Base-by-base conservation (phyloP, 2,329 filamentous ascomycete species). In the Penicillium sclerotiorum region DNA sequence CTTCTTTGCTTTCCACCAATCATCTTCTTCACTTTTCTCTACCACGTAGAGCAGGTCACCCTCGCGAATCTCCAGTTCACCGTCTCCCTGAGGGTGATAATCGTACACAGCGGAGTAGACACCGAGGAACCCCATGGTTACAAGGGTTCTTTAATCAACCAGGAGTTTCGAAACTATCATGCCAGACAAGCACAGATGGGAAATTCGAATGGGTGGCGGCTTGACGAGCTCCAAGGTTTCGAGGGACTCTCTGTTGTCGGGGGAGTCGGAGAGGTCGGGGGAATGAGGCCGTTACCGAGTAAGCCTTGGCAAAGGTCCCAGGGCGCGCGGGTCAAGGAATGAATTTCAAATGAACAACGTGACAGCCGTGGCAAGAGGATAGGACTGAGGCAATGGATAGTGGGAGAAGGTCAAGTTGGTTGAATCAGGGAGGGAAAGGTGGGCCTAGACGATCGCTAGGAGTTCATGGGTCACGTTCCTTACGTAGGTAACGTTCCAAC, bases 1-100 rank as follows among this genome's bases (percentile, higher is more conserved):
- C 80, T 95, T 96, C 79, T 95, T 96, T 40, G 89, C 90, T 72
- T 87, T 94, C 94, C 94, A 97, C 94, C 94, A 97, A 68, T 90
- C 85, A 70, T 88, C 87, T 13, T 89, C 85, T 43, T 75, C 70
- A 57, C 84, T 88, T 76, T 95, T 95, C 64, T 95, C 90, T 49
- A 95, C 75, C 50, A 96, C 80, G 72, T 92, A 96, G 52, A 97
- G 83, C 56, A 96, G 70, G 73, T 96, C 93, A 51, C 91, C 91
- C 66, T 96, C 92, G 48, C 76, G 78, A 63, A 97, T 88, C 57
- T 86, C 81, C 53, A 97, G 81, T 81, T 97, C 93, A 58, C 88
- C 88, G 64, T 90, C 87, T 62, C 85, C 86, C 72, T 95, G 90
- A 56, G 93, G 90, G 68, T 81, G 80, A 77, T 97, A 97, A 77